Conservation (phyloP, 1,284 basidiomycete species). For the Ustilago curta region DNA sequence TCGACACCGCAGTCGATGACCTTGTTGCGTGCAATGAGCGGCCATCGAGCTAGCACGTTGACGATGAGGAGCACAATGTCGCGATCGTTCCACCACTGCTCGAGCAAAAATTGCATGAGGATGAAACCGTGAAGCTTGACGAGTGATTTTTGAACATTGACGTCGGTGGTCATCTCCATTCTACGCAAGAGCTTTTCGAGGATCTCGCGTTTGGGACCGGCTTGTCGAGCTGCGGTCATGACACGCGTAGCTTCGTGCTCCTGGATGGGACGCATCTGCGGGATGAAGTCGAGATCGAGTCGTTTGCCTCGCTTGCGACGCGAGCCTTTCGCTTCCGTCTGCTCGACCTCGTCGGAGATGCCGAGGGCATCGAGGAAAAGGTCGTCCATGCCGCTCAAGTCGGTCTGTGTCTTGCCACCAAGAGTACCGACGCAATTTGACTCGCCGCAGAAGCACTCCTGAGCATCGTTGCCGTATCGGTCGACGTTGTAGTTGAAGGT, state of each 20-base stretch:
- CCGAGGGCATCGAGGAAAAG: constrained; percentile 96
- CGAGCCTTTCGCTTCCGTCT: constrained; percentile 81
- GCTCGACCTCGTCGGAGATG: constrained; percentile 89
- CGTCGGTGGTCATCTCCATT: constrained; percentile 88
- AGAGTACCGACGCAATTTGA: constrained; percentile 94
- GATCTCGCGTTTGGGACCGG: constrained; percentile 82
- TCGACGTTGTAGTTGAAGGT: constrained; percentile 99
- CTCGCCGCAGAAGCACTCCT: constrained; percentile 95
- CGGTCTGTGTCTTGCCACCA: constrained; percentile 98
- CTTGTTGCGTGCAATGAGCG: constrained; percentile 88
- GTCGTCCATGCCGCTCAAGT: constrained; percentile 91
- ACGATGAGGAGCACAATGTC: constrained; percentile 79
- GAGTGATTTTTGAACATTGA: constrained; percentile 81
- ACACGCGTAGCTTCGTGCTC: constrained; percentile 89
- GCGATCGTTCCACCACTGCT: constrained; percentile 80
- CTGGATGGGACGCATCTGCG: constrained; percentile 78
- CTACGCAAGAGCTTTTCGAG: constrained; percentile 85
- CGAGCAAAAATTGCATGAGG: constrained; percentile 87
- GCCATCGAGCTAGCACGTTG: constrained; percentile 74
- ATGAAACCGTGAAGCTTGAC: constrained; percentile 95
- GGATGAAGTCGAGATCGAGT: constrained; percentile 88
- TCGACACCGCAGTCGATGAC: constrained; percentile 78
- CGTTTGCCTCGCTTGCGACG: constrained; percentile 92
- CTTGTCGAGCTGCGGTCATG: constrained; percentile 89
- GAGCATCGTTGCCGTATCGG: constrained; percentile 96